Conservation (phyloP, 2,329 filamentous ascomycete genomes). For the Amylocarpus encephaloides region DNA sequence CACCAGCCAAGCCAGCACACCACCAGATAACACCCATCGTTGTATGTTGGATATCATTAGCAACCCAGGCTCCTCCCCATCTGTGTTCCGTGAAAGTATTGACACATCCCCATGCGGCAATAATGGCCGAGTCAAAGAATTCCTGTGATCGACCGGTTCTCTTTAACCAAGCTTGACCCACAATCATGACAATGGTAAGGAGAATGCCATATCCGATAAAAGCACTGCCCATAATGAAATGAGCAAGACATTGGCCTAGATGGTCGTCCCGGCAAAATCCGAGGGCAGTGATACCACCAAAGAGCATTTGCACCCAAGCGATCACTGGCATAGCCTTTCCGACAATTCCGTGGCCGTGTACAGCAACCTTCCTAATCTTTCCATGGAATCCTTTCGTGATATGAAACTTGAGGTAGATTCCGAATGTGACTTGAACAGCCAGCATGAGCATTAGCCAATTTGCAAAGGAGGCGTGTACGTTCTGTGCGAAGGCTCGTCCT, state of each 20-base stretch:
- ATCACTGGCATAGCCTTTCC: conserved; percentile 84
- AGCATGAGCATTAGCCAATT: conserved; percentile 75
- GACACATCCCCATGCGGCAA: conserved; percentile 91
- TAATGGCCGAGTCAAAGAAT: conserved; percentile 89
- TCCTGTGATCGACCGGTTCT: conserved; percentile 84
- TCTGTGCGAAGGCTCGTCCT: conserved; percentile 76
- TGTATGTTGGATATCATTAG: conserved; percentile 94
- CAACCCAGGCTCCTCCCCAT: conserved; percentile 84
- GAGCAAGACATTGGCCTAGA: conserved; percentile 83
- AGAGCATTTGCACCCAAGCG: conserved; percentile 90
- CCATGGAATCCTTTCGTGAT: conserved; percentile 78
- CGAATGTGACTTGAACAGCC: conserved; percentile 68
- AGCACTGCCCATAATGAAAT: conserved; percentile 98
- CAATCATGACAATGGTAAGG: conserved; percentile 77
- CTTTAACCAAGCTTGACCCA: conserved; percentile 81
- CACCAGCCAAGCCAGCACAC: conserved; percentile 81
- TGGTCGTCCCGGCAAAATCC: conserved; percentile 94
- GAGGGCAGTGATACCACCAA: conserved; percentile 85
- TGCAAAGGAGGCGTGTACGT: conserved; percentile 78
- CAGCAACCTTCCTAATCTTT: conserved; percentile 65
- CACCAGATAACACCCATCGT: conserved; percentile 99
- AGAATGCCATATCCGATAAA: conserved; percentile 93
- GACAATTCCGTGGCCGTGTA: conserved; percentile 69
- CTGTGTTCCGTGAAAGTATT: conserved; percentile 98
- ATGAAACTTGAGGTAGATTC: conserved; percentile 83